These are phyloP conservation scores for Vigna reflexopilosa DNA, from an alignment of 306 rosid genomes.

Conservation along the genomic window DNA sequence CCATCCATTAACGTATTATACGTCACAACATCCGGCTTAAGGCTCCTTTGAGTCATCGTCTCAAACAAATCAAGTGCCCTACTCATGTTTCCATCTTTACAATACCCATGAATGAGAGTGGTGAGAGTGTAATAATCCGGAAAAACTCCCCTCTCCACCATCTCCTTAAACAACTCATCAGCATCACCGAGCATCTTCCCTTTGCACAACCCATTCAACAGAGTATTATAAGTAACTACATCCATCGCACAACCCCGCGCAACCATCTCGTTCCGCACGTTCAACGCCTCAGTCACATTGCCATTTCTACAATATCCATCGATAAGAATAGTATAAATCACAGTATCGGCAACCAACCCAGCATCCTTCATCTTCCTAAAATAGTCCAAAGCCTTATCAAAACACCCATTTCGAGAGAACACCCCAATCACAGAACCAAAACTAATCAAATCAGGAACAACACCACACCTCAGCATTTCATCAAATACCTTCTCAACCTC, in stretches of 20 bases:
- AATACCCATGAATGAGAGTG: slow-evolving; percentile 86
- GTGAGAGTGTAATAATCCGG: slow-evolving; percentile 89
- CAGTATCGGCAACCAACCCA: slow-evolving; percentile 84
- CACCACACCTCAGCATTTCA: slow-evolving; percentile 63
- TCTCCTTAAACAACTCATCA: slow-evolving; percentile 72
- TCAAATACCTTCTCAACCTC: slow-evolving; percentile 73
- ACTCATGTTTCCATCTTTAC: slow-evolving; percentile 76
- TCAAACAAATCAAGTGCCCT: slow-evolving; percentile 67
- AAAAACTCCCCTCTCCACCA: slow-evolving; percentile 84
- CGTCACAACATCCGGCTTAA: slow-evolving; percentile 84
- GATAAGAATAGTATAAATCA: slow-evolving; percentile 84
- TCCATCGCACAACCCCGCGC: slow-evolving; percentile 77
- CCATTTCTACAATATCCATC: slow-evolving; percentile 82
- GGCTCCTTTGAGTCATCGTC: slow-evolving; percentile 63
- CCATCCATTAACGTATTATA: slow-evolving; percentile 88
- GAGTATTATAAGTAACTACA: slow-evolving; percentile 76
- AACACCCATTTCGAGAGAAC: slow-evolving; percentile 68
- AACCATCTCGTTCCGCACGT: slow-evolving; percentile 76
- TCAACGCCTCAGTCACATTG: slow-evolving; percentile 69
- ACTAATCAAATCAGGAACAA: slow-evolving; percentile 81
- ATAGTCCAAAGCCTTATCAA: slow-evolving; percentile 63
- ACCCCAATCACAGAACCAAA: slow-evolving; percentile 72
- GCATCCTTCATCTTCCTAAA: slow-evolving; percentile 64
- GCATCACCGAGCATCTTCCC: slow-evolving; percentile 80
- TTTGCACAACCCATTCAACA: slow-evolving; percentile 83